Evolutionary conservation across 2,329 filamentous ascomycete species (phyloP), one percentile per base, ranked within the genome.

Genomic region (Colletotrichum sp.): DNA sequence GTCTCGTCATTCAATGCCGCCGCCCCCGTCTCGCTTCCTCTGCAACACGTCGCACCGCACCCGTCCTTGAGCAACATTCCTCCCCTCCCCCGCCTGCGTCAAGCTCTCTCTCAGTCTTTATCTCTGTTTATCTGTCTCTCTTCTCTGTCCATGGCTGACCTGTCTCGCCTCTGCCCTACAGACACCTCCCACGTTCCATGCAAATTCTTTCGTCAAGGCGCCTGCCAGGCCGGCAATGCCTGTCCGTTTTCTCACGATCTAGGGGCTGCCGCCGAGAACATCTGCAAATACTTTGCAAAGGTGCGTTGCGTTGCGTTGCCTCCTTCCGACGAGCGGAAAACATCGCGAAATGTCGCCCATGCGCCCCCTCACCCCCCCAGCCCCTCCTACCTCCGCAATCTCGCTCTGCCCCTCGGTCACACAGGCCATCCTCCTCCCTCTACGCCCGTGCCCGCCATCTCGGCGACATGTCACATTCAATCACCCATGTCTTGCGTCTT

Each of bases 231-330:
- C 74, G 97, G 97, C 80, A 95, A 95, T 84, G 95, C 96, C 79
- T 99, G 97, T 88, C 97, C 97, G 55, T 99, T 99, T 87, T 95
- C 96, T 81, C 97, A 99, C 87, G 96, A 98, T 78, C 93, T 97
- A 78, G 95, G 97, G 83, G 91, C 93, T 34, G 92, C 96, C 55
- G 92, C 94, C 68, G 95, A 98, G 84, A 96, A 95, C 77, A 93
- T 98, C 79, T 99, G 97, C 93, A 99, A 99, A 87, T 99, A 99
- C 88, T 99, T 99, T 85, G 95, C 96, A 83, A 99, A 99, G 93
- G 96, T 98, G 88, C 81, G 88, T 84, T 60, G 9, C 60, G 69
- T n/a, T 30, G 39, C 63, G 39, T 49, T 49, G 39, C 39, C 39
- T 49, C 18, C 5, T 49, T 9, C 18, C 18, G 18, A 49, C 39